Evolutionary conservation across 495 filamentous ascomycete species (phyloP).

Genomic region (Hypoxylon rickii): DNA sequence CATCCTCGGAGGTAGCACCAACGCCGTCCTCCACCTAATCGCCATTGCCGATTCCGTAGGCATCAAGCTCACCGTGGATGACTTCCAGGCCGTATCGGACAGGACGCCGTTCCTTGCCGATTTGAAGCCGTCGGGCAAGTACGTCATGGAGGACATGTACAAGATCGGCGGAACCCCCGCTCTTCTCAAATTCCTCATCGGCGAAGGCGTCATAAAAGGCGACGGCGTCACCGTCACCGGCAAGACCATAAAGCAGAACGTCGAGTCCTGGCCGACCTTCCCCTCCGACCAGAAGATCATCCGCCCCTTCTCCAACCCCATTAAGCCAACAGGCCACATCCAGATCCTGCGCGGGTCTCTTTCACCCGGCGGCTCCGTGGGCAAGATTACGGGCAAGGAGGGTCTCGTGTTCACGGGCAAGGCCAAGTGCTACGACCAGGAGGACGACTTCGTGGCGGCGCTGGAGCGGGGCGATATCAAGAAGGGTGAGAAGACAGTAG

Average conservation of each 20-base stretch:
- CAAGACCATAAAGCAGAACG: constrained; percentile 89
- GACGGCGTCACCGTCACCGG: constrained; percentile 91
- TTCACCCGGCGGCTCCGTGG: constrained; percentile 88
- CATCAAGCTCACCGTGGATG: constrained; percentile 91
- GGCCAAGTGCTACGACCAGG: constrained; percentile 84
- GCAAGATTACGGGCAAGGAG: constrained; percentile 99
- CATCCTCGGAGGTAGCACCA: constrained; percentile 95
- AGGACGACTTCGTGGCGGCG: constrained; percentile 78
- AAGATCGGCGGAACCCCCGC: constrained; percentile 90
- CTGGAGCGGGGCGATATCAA: constrained; percentile 83
- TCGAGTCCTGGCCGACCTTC: constrained; percentile 77
- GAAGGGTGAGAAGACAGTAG: constrained; percentile 97
- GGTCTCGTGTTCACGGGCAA: constrained; percentile 85
- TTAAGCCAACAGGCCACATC: constrained; percentile 94
- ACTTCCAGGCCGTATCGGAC: constrained; percentile 95
- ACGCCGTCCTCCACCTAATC: constrained; percentile 95
- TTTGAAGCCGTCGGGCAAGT: constrained; percentile 95
- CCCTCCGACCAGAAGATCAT: constrained; percentile 87
- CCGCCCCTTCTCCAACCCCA: constrained; percentile 85
- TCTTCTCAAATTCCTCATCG: constrained; percentile 88
- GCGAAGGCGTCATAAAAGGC: constrained; percentile 87
- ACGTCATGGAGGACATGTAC: constrained; percentile 91
- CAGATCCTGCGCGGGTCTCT: constrained; percentile 93
- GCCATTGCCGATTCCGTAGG: constrained; percentile 95
- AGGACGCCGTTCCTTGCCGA: constrained; percentile 92